These are phyloP conservation scores for Yamadazyma aaseri DNA, from an alignment of 1,139 yeast genomes.

Conservation along the genomic window DNA sequence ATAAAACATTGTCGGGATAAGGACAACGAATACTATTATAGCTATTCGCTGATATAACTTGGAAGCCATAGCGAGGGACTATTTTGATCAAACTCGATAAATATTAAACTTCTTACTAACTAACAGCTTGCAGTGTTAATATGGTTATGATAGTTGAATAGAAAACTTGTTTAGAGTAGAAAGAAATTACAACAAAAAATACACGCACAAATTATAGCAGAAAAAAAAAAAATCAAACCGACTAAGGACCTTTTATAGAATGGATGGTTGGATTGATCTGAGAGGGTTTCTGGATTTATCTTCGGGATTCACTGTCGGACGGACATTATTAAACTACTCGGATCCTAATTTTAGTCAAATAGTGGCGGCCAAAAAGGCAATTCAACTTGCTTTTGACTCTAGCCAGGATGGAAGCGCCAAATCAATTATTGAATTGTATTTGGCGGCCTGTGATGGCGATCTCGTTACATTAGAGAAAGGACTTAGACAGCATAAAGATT, in stretches of 20 bases:
- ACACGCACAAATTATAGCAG: too few relatives aligned
- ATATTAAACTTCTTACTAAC: too few relatives aligned
- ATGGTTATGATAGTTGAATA: too few relatives aligned
- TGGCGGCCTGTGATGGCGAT: conserved; percentile 56
- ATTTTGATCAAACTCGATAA: too few relatives aligned
- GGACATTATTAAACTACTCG: conserved; percentile 20
- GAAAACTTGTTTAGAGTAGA: too few relatives aligned
- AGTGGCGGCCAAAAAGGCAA: conserved; percentile 46
- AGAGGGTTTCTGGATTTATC: conserved; percentile 7
- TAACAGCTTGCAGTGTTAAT: too few relatives aligned
- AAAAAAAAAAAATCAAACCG: conserved; percentile 1
- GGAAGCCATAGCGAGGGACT: conserved; percentile 14
- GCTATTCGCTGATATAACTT: conserved; percentile 20
- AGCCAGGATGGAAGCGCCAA: conserved; percentile 11
- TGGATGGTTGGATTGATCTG: conserved; percentile 19
- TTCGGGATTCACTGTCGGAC: conserved; percentile 7
- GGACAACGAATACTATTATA: conserved; percentile 14
- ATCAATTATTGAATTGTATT: conserved; percentile 31
- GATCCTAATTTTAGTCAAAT: conserved; percentile 45
- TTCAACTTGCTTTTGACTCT: conserved; percentile 25
- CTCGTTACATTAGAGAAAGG: conserved; percentile 39
- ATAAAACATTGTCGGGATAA: conserved; percentile 17
- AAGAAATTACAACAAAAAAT: too few relatives aligned
- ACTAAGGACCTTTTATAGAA: conserved; percentile 5
- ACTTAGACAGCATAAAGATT: conserved; percentile 27